Evolutionary conservation across 306 rosid genomes (phyloP).

Genomic region (Cajanus cajan): DNA sequence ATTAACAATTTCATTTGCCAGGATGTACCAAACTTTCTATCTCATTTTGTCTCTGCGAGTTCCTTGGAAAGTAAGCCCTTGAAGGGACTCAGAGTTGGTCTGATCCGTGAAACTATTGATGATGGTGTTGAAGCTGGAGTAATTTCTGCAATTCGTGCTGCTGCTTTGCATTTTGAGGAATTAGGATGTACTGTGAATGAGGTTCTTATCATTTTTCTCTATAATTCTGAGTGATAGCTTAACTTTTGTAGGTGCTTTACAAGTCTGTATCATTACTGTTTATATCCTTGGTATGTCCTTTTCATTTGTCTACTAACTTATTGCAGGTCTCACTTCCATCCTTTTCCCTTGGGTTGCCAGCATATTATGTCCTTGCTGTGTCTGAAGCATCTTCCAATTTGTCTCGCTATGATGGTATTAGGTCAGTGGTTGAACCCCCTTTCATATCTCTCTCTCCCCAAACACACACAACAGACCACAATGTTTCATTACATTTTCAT

Average conservation of each 20-base stretch:
- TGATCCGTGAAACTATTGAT: conserved; percentile 81
- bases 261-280: conserved; percentile 1
- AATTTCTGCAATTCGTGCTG: conserved; percentile 65
- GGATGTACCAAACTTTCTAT: conserved; percentile 72
- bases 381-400: conserved; percentile 95
- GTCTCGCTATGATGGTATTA: conserved; percentile 93
- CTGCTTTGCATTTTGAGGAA: conserved; percentile 89
- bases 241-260: conserved; percentile 15
- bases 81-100: conserved; percentile 83
- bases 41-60: conserved; percentile 48
- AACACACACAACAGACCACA: background rate
- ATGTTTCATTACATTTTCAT: conserved; percentile 9
- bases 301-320: conserved; percentile 28
- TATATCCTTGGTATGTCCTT: background rate
- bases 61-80: conserved; percentile 76
- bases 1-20: conserved; percentile 36
- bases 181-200: conserved; percentile 83
- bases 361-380: conserved; percentile 90
- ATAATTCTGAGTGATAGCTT: conserved; percentile 11
- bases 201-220: conserved; percentile 42
- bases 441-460: background rate
- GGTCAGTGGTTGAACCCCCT: conserved; percentile 44
- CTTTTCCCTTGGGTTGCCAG: conserved; percentile 95
- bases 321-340: conserved; percentile 88
- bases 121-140: conserved; percentile 86